These are phyloP conservation scores for Phytophthora cryptogea DNA, from an alignment of 352 stramenopile genomes.

Conservation along the genomic window DNA sequence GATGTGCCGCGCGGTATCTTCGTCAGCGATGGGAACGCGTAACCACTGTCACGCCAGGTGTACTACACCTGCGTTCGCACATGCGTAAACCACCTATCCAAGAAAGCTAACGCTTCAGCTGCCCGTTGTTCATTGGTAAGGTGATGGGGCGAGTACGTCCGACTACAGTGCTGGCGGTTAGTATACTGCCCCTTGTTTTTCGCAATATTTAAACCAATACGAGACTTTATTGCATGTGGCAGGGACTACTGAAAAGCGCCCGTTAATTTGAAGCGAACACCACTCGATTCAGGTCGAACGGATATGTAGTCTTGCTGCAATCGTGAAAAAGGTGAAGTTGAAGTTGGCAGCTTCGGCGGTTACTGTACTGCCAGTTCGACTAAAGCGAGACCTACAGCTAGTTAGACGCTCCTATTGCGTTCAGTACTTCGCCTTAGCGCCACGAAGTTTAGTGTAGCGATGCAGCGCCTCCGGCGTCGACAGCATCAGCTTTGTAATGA, in stretches of 20 bases:
- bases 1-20: not conserved
- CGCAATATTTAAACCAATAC: too few relatives aligned
- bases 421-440: constrained; percentile 20
- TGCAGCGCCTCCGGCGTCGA: constrained; percentile 23
- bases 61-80: not conserved
- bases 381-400: not conserved
- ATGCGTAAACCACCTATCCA: constrained; percentile 8
- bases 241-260: too few relatives aligned
- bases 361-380: not conserved
- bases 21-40: constrained; percentile 3
- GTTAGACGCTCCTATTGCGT: not conserved
- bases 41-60: not conserved
- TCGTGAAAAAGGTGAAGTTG: not conserved
- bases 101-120: constrained; percentile 3
- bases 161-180: not conserved
- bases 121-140: constrained; percentile 7
- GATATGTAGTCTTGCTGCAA: too few relatives aligned
- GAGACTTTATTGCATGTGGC: too few relatives aligned
- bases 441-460: constrained; percentile 16
- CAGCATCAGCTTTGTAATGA: constrained; percentile 7
- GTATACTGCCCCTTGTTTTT: too few relatives aligned
- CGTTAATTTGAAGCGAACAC: too few relatives aligned
- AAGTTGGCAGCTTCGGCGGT: not conserved
- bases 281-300: too few relatives aligned
- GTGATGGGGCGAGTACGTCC: constrained; percentile 4